Evolutionary conservation across 2,329 filamentous ascomycete species (phyloP).

Genomic region (Neofusicoccum umdonicola): DNA sequence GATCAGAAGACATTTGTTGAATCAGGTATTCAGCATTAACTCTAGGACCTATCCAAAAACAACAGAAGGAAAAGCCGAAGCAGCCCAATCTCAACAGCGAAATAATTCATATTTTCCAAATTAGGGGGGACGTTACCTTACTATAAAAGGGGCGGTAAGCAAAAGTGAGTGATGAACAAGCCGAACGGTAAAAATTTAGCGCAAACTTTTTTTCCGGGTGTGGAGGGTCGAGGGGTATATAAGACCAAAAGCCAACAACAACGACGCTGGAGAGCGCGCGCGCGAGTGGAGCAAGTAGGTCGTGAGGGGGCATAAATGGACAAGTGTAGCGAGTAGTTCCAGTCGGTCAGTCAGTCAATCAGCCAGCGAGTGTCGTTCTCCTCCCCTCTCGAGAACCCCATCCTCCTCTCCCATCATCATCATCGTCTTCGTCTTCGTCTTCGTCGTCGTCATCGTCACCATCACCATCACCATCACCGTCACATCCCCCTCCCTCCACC

Average conservation of each 20-base stretch:
- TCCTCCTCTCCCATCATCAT: neutral
- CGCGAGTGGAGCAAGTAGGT: neutral
- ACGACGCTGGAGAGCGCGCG: too few species aligned
- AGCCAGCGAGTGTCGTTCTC: neutral
- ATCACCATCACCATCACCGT: neutral
- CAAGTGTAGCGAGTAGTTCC: neutral
- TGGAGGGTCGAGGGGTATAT: neutral
- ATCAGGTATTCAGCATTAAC: too few species aligned
- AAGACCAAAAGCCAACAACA: neutral
- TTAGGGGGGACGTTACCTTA: slow-evolving; percentile 1
- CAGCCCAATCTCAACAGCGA: too few species aligned
- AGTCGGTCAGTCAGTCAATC: neutral
- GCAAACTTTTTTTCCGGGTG: slow-evolving; percentile 4
- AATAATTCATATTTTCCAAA: neutral
- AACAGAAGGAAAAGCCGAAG: too few species aligned
- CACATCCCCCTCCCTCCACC: neutral
- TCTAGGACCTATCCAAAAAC: too few species aligned
- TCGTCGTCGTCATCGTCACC: neutral
- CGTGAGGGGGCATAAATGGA: neutral
- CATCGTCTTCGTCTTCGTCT: neutral
- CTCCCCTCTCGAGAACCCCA: neutral
- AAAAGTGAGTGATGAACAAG: neutral
- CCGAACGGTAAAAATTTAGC: neutral
- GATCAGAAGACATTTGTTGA: too few species aligned
- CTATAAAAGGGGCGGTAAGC: neutral